Conservation (phyloP, 352 stramenopile species). For the Achlya hypogyna region DNA sequence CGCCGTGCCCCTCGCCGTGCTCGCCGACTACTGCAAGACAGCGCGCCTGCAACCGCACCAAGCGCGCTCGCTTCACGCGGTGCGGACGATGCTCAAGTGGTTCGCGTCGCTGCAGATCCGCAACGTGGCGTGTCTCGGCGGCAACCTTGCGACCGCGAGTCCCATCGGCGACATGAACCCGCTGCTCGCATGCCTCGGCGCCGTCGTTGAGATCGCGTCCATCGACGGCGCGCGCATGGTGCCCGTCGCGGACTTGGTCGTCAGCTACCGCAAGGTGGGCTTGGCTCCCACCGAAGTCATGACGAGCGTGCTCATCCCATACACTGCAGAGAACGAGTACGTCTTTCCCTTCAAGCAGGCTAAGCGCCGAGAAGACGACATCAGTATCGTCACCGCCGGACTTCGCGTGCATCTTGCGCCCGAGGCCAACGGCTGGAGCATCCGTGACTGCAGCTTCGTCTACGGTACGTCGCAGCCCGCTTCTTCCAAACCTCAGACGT, state of each 20-base stretch:
- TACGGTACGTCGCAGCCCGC: background rate
- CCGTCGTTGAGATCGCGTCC: slow-evolving; percentile 52
- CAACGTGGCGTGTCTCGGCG: slow-evolving; percentile 93
- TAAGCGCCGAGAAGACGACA: slow-evolving; percentile 93
- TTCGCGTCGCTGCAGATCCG: slow-evolving; percentile 96
- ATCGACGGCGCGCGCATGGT: slow-evolving; percentile 34
- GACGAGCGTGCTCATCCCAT: slow-evolving; percentile 85
- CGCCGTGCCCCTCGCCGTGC: slow-evolving; percentile 58
- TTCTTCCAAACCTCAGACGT: slow-evolving; percentile 12
- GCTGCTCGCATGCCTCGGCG: slow-evolving; percentile 83
- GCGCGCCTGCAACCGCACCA: slow-evolving; percentile 33
- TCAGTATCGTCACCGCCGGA: slow-evolving; percentile 93
- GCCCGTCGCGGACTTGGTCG: slow-evolving; percentile 89
- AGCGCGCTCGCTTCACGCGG: slow-evolving; percentile 43
- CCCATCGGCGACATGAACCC: slow-evolving; percentile 98
- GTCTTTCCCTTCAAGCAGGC: slow-evolving; percentile 95
- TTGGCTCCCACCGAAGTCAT: slow-evolving; percentile 87
- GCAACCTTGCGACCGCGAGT: slow-evolving; percentile 95
- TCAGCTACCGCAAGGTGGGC: slow-evolving; percentile 90
- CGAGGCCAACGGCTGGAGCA: slow-evolving; percentile 29
- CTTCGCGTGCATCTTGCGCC: slow-evolving; percentile 81
- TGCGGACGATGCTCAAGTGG: slow-evolving; percentile 91
- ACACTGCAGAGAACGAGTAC: slow-evolving; percentile 84
- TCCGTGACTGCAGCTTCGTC: slow-evolving; percentile 26
- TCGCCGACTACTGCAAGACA: slow-evolving; percentile 53